Percentiles rank a stretch among this genome's conserved stretches.
Evolutionary conservation across 306 rosid species (phyloP).

Genomic region (Gynostemma pentaphyllum): DNA sequence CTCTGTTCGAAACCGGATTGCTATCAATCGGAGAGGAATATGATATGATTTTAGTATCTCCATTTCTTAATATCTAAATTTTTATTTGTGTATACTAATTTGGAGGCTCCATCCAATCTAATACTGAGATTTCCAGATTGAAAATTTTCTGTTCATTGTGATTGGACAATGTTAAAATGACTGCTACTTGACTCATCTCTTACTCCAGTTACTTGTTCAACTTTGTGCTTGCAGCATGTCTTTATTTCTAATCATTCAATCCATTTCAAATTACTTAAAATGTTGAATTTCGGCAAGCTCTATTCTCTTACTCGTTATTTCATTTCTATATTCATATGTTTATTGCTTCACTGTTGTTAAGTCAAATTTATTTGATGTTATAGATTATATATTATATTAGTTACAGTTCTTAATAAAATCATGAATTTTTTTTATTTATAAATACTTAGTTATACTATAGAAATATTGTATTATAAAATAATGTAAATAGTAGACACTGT

Average conservation of each 20-base stretch:
- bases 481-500: no score
- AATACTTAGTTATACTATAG: no score
- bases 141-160: conserved; percentile 6
- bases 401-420: no score
- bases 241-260: background rate
- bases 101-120: conserved; percentile 37
- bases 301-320: no score
- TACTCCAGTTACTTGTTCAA: background rate
- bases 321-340: no score
- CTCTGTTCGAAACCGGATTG: conserved; percentile 33
- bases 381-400: no score
- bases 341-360: no score
- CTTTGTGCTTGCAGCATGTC: background rate
- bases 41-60: conserved; percentile 32
- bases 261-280: no score
- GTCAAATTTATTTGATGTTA: no score
- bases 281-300: no score
- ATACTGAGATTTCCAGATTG: conserved; percentile 15
- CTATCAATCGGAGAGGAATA: conserved; percentile 41
- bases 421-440: no score
- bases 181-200: conserved; percentile 1
- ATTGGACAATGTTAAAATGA: conserved; percentile 10
- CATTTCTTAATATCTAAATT: conserved; percentile 24
- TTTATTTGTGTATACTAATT: conserved; percentile 15
- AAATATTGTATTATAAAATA: no score